phyloP scores from a whole-genome alignment of 225 moss, liverwort and hornwort species.

The Pseudoscleropodium purum region DNA sequence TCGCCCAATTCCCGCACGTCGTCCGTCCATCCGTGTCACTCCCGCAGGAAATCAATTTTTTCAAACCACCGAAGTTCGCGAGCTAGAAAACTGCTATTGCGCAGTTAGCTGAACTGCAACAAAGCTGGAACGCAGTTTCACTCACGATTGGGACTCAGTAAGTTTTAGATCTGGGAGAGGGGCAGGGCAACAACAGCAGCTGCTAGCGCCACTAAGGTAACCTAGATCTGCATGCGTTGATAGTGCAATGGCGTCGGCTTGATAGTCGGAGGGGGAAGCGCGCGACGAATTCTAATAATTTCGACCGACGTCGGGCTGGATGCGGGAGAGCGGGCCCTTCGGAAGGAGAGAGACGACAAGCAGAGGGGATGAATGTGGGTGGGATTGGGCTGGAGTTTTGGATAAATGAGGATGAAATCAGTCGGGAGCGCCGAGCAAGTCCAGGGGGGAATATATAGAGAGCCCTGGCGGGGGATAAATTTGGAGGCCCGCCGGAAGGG shows the following conservation, averaged over 20 bases:
- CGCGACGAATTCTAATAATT: background rate
- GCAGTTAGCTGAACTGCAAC: background rate
- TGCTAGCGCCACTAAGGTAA: background rate
- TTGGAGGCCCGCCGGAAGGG: background rate
- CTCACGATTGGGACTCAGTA: background rate
- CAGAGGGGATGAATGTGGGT: background rate
- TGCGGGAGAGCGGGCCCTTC: too few relatives aligned
- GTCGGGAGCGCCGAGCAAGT: background rate
- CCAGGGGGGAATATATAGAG: background rate
- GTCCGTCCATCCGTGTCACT: background rate
- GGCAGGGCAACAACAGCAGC: background rate
- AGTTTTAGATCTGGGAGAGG: background rate
- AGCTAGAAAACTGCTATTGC: background rate
- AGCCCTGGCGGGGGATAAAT: background rate
- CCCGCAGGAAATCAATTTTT: background rate
- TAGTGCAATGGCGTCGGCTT: constrained; percentile 9
- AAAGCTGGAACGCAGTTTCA: background rate
- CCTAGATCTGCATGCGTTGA: background rate
- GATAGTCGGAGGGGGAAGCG: background rate
- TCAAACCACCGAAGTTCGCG: background rate
- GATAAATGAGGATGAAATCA: background rate
- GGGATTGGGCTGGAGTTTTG: background rate
- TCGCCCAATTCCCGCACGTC: background rate
- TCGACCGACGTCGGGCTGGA: background rate
- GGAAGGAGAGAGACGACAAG: background rate